Conservation (phyloP, 768 basidiomycete species). For the Kwoniella sp. region DNA sequence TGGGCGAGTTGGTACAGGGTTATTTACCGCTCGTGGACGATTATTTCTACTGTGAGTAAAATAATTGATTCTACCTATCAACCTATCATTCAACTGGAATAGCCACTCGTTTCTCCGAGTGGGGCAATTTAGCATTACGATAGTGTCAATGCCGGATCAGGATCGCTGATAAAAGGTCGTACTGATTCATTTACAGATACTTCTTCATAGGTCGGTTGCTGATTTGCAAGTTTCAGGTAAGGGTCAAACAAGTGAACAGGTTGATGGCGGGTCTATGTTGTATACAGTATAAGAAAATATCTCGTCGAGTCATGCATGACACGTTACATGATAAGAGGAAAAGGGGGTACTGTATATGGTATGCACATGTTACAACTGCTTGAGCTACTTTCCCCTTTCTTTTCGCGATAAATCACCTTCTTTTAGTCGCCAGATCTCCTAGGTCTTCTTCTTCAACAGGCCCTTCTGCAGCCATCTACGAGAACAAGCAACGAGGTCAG, state of each 20-base stretch:
- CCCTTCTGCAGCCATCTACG: constrained; percentile 48
- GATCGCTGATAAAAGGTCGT: no score
- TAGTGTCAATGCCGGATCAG: no score
- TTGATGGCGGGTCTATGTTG: neutral
- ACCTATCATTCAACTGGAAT: neutral
- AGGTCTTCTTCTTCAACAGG: constrained; percentile 43
- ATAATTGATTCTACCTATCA: no score
- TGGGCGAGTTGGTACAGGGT: constrained; percentile 49
- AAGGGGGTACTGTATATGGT: no score
- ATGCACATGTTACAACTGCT: no score
- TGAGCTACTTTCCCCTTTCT: neutral
- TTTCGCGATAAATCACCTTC: neutral
- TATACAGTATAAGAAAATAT: neutral
- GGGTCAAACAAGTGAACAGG: no score
- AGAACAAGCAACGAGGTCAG: neutral
- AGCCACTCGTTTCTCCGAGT: no score
- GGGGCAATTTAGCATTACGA: no score
- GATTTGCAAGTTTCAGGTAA: no score
- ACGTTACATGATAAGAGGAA: neutral
- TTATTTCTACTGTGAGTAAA: constrained; percentile 52
- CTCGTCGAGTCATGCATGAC: neutral
- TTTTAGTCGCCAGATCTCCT: neutral
- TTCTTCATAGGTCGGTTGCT: constrained; percentile 15
- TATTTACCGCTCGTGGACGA: constrained; percentile 54
- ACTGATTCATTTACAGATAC: constrained; percentile 6